Base-by-base conservation (phyloP, 495 filamentous ascomycete species). In the Bathelium albidoporum region DNA sequence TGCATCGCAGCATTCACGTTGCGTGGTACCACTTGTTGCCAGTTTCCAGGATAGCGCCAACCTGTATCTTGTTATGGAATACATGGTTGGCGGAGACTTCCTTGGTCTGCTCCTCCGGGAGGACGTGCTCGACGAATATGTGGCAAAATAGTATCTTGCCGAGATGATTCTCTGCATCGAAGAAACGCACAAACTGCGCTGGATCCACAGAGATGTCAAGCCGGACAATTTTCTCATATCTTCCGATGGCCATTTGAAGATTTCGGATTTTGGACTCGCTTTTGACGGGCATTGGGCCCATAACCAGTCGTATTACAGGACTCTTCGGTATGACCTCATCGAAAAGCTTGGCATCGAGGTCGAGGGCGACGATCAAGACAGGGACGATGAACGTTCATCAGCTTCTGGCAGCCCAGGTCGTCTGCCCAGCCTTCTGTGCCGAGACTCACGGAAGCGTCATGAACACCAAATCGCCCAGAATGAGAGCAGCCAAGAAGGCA, bases 121-220 rank as follows among this genome's bases (percentile, higher is more conserved):
- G 70, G 87, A 89, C 62, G 82, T 87, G 2, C 81, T 97, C 10
- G 82, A 82, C 60, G 93, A 97, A 73, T 77, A 81, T 7, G 84
- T 88, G 49, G 86, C 91, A 2, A 83, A 83, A 59, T 96, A 88
- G 79, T 97, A 97, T 69, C 77, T 93, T 49, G 90, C 93, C 12
- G 92, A 97, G 77, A 97, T 96, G 90, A 87, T 96, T 49, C 73
- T 96, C 2, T 96, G 91, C 70, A 86, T 97, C 60, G 93, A 97
- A 74, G 93, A 96, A 72, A 87, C 89, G 5, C 93, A 97, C 78
- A 80, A 82, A 55, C 82, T 96, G 39, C 80, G 81, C 32, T 96
- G 89, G 82, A 96, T 97, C 58, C 93, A 97, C 72, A 87, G 93
- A 11, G 93, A 96, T 75, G 83, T 97, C 70, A 97, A 97, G 73